These are phyloP conservation scores for Apophysomyces elegans DNA, from an alignment of 371 early-diverging fungal genomes.

Conservation along the genomic window DNA sequence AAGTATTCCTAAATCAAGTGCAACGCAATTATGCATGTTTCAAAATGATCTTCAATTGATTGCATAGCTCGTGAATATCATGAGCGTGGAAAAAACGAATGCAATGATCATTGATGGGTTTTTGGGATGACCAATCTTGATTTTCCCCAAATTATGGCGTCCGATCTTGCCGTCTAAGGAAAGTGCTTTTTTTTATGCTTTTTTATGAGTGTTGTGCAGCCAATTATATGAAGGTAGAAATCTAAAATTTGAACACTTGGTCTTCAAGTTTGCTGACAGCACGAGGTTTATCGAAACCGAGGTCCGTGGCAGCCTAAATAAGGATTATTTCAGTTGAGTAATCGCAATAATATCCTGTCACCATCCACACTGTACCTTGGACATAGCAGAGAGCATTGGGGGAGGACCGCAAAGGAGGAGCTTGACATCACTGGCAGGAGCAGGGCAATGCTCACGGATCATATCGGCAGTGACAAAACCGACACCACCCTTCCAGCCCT, in stretches of 20 bases:
- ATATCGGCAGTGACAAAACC: slow-evolving; percentile 89
- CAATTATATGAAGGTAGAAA: neutral
- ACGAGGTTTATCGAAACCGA: slow-evolving; percentile 79
- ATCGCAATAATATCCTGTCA: slow-evolving; percentile 20
- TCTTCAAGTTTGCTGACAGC: slow-evolving; percentile 85
- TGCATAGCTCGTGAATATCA: too few relatives aligned
- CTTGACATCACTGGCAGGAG: slow-evolving; percentile 82
- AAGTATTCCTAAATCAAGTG: too few relatives aligned
- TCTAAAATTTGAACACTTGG: slow-evolving; percentile 91
- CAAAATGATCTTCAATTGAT: too few relatives aligned
- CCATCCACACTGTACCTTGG: slow-evolving; percentile 35
- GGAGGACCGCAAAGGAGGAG: slow-evolving; percentile 95
- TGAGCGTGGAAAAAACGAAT: too few relatives aligned
- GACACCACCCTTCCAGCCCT: slow-evolving; percentile 82
- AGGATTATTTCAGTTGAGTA: neutral
- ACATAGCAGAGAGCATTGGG: slow-evolving; percentile 93
- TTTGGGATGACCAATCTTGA: neutral
- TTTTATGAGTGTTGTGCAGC: neutral
- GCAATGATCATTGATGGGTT: too few relatives aligned
- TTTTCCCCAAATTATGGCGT: neutral
- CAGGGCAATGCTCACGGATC: slow-evolving; percentile 77
- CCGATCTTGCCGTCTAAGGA: neutral
- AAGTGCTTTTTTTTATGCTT: slow-evolving; percentile 2
- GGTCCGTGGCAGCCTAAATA: slow-evolving; percentile 53
- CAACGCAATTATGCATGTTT: too few relatives aligned